Evolutionary conservation across 129 eudicot genomes (phyloP).

Genomic region (Smallanthus sonchifolius): DNA sequence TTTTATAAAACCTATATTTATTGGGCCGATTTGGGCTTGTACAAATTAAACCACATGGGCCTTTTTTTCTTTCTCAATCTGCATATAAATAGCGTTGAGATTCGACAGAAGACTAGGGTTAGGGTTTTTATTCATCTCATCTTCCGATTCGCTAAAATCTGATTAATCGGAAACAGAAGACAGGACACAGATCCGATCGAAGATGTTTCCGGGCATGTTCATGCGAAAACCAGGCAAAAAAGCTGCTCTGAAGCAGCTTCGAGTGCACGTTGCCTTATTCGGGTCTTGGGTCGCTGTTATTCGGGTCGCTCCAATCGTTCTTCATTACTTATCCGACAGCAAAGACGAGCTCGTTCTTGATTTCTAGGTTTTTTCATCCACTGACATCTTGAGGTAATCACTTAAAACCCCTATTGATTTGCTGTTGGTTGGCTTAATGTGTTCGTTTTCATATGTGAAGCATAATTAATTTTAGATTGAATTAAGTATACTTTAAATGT

Average conservation of each 20-base stretch:
- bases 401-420: neutral
- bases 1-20: too few relatives aligned
- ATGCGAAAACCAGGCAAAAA: conserved; percentile 72
- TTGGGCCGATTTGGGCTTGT: conserved; percentile 9
- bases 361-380: conserved; percentile 20
- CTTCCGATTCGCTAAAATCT: conserved; percentile 2
- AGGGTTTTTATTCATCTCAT: neutral
- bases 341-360: conserved; percentile 56
- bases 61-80: neutral
- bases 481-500: conserved; percentile 11
- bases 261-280: conserved; percentile 44
- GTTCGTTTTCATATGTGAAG: too few relatives aligned
- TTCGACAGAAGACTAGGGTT: neutral
- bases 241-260: conserved; percentile 70
- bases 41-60: neutral
- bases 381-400: neutral
- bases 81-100: neutral
- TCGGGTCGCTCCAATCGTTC: conserved; percentile 61
- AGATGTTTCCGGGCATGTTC: conserved; percentile 86
- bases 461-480: too few relatives aligned
- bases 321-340: conserved; percentile 45
- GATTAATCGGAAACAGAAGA: conserved; percentile 4
- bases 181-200: conserved; percentile 3
- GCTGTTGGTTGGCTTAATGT: neutral
- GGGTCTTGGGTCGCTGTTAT: conserved; percentile 59